Conservation (phyloP, 441 rosid genomes). For the Eruca vesicaria region DNA sequence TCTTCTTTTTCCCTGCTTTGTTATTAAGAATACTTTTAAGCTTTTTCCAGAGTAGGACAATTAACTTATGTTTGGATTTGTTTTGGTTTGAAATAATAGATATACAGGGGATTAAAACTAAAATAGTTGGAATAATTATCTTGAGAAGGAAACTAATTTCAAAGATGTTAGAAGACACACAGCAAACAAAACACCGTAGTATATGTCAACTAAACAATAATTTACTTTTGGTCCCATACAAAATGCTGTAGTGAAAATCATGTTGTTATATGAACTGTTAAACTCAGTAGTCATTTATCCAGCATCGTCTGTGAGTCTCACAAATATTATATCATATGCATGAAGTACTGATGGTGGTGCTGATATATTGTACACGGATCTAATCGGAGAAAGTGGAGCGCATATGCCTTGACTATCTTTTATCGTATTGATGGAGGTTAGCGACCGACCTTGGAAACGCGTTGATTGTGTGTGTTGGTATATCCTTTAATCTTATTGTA, state of each 20-base stretch:
- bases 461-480: background rate
- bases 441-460: background rate
- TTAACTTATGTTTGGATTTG: background rate
- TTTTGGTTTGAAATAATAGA: background rate
- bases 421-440: slow-evolving; percentile 3
- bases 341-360: background rate
- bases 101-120: background rate
- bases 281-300: background rate
- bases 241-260: background rate
- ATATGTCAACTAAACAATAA: background rate
- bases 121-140: background rate
- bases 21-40: background rate
- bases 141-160: background rate
- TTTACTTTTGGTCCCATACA: background rate
- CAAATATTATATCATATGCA: no score
- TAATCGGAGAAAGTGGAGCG: background rate
- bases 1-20: background rate
- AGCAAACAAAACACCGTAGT: background rate
- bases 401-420: slow-evolving; percentile 3
- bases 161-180: background rate
- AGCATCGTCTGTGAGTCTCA: background rate
- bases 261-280: background rate
- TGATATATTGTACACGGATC: background rate
- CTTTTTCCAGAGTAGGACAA: background rate
- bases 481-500: background rate